Conservation (phyloP, 2,329 filamentous ascomycete species). For the Trichoderma afroharzianum region DNA sequence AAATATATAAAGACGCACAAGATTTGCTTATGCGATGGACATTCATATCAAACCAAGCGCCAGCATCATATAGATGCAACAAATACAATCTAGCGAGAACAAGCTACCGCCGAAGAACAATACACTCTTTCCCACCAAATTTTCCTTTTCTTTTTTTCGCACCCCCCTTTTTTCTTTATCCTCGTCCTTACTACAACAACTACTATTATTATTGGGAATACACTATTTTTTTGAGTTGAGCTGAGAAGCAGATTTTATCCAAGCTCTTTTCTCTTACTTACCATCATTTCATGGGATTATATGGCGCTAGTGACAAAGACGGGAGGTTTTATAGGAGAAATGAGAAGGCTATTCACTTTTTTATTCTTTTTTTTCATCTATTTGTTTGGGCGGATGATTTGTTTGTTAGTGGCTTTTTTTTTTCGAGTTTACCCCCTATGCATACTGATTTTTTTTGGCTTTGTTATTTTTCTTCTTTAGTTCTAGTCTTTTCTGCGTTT, state of each 20-base stretch:
- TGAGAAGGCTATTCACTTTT: not conserved
- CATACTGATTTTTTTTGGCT: not conserved
- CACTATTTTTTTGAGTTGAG: not conserved
- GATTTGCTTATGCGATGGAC: not conserved
- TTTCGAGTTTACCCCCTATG: not conserved
- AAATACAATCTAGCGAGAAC: not conserved
- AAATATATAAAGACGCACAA: not conserved
- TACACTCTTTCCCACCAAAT: not conserved
- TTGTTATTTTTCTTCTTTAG: slow-evolving; percentile 12
- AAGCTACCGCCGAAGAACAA: not conserved
- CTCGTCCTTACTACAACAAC: not conserved
- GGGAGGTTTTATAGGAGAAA: slow-evolving; percentile 18
- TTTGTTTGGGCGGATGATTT: not conserved
- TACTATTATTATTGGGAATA: slow-evolving; percentile 20
- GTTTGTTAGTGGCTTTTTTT: not conserved
- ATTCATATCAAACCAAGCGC: not conserved
- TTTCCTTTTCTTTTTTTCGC: not conserved
- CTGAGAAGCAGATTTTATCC: not conserved
- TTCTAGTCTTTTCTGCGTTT: slow-evolving; percentile 2
- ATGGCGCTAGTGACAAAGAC: slow-evolving; percentile 28
- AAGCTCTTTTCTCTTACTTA: slow-evolving; percentile 16
- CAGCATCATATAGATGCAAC: not conserved
- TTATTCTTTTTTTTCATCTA: not conserved
- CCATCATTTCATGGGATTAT: slow-evolving; percentile 24
- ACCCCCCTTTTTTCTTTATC: not conserved